Evolutionary conservation across 2,329 filamentous ascomycete species (phyloP), one percentile per base, ranked within the genome.

Genomic region (Neopestalotiopsis rosae): DNA sequence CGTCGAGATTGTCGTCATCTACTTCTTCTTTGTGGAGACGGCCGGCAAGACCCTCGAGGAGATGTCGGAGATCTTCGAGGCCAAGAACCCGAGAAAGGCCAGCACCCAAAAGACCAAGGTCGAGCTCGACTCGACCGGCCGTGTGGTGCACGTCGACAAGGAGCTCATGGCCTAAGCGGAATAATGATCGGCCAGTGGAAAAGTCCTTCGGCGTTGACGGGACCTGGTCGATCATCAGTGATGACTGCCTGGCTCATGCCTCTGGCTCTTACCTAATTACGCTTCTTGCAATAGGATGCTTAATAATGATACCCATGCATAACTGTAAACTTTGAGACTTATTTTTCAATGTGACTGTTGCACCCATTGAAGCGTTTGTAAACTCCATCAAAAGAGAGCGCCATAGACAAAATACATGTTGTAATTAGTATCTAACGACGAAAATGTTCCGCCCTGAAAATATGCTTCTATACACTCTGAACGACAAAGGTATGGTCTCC

Each of bases 81-180:
- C 75, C 28, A 70, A 71, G 40, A 76, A 76, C 69, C 75, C 75
- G 28, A 69, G 73, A 32, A 76, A 75, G 61, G 71, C 71, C 13
- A 76, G 74, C 58, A 87, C 87, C 66, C 85, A 85, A 70, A 87
- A 86, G 75, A 84, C 86, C 75, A 87, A 86, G 73, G 79, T 87
- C 73, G 84, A 85, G 70, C 79, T 83, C 30, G 84, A 86, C 20
- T 62, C 68, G 10, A 45, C 59, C 1, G 74, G 75, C 1, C 64
- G 71, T 17, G 72, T 76, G 17, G 68, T 76, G 13, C 69, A 71
- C 12, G 69, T 76, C 42, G 71, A 73, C 30, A 67, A 74, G 14
- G 30, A 58, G 24, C 14, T 14, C 40, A 24, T 34, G 9, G 52
- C 13, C 40, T n/a, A 28, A 20, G 63, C 45, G 17, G 17, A 7